Evolutionary conservation across 2,329 filamentous ascomycete species (phyloP).

Genomic region (Aureobasidium sp.): DNA sequence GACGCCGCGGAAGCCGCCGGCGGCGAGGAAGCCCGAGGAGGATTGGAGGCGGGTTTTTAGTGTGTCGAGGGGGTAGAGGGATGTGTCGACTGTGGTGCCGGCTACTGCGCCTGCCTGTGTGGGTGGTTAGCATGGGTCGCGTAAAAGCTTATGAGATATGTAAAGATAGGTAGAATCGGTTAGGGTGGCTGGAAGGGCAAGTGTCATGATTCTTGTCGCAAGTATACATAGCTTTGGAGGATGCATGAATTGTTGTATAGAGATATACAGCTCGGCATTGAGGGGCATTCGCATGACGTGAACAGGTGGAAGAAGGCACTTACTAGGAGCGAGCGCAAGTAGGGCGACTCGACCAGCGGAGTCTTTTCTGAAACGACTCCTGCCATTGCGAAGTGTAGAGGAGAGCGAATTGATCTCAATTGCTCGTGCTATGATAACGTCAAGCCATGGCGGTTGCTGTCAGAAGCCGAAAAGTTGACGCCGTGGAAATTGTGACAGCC

Average conservation of each 20-base stretch:
- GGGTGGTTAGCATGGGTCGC: neutral
- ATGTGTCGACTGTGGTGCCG: slow-evolving; percentile 92
- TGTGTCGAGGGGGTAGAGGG: slow-evolving; percentile 95
- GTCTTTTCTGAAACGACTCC: neutral
- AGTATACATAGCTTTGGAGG: neutral
- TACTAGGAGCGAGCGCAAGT: slow-evolving; percentile 40
- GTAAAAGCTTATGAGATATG: neutral
- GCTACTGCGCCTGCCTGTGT: slow-evolving; percentile 74
- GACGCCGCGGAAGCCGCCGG: slow-evolving; percentile 82
- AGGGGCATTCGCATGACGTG: neutral
- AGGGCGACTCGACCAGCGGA: slow-evolving; percentile 36
- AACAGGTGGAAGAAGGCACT: slow-evolving; percentile 1
- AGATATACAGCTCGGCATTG: neutral
- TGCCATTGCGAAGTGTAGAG: neutral
- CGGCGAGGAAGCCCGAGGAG: slow-evolving; percentile 63
- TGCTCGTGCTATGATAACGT: slow-evolving; percentile 6
- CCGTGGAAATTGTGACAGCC: neutral
- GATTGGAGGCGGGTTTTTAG: slow-evolving; percentile 97
- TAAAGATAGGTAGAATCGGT: no score
- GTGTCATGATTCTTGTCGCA: neutral
- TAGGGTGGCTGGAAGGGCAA: neutral
- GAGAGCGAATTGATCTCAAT: neutral
- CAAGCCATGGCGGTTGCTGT: slow-evolving; percentile 10
- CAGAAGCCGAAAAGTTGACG: slow-evolving; percentile 11
- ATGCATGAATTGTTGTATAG: neutral